Evolutionary conservation across 805 yeast species (phyloP).

Genomic region (Alloascoidea hylecoeti): DNA sequence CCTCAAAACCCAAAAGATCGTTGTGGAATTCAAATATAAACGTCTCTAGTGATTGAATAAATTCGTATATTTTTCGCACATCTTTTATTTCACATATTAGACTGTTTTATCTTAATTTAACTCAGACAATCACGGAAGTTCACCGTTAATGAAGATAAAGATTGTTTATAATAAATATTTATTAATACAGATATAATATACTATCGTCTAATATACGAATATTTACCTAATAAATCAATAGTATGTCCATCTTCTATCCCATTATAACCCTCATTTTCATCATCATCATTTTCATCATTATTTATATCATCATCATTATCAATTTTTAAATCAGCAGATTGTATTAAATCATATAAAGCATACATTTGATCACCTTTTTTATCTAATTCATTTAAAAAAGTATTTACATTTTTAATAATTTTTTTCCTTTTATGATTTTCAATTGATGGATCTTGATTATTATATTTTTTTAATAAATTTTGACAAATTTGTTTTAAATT

Average conservation of each 20-base stretch:
- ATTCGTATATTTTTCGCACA: too few relatives aligned
- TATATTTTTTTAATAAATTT: background rate
- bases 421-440: background rate
- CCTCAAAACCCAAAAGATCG: too few relatives aligned
- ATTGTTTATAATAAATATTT: too few relatives aligned
- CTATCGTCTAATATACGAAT: too few relatives aligned
- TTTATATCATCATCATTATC: background rate
- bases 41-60: too few relatives aligned
- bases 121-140: too few relatives aligned
- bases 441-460: background rate
- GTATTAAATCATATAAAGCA: background rate
- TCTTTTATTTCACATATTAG: too few relatives aligned
- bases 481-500: background rate
- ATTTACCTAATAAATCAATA: background rate
- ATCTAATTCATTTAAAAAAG: background rate
- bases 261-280: background rate
- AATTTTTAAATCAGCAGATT: background rate
- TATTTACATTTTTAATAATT: background rate
- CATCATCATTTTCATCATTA: constrained; percentile 1
- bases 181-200: too few relatives aligned
- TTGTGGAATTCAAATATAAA: too few relatives aligned
- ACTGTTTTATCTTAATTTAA: too few relatives aligned
- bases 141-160: too few relatives aligned
- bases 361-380: background rate
- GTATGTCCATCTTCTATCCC: background rate